Base-by-base conservation (phyloP, 257 asterid genomes). In the Solanum megistacrolobum region DNA sequence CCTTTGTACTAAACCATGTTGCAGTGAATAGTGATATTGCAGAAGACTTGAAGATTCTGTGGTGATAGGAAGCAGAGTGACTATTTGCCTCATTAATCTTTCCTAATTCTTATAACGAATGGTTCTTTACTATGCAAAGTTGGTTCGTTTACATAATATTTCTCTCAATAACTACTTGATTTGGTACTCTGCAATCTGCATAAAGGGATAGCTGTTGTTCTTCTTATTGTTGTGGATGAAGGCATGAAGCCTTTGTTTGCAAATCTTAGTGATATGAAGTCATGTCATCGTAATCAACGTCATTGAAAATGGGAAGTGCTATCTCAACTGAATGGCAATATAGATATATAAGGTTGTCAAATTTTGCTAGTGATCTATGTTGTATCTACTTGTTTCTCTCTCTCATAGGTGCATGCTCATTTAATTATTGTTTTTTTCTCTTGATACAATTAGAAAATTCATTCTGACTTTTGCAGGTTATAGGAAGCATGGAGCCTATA, bases 401-500 rank as follows among this genome's bases (percentile, higher is more conserved):
- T 81, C 38, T 79, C 65, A 5, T 81, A 27, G 66, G 85, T 41
- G 27, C 83, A n/a, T n/a, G 58, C 60, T 23, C 58, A 76, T 36
- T 21, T 38, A 76, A 39, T n/a, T 21, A 11, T 21, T 36, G 31
- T 36, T 21, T 4, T 41, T 78, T 46, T 81, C 85, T 46, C 85
- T 46, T 29, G 68, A 81, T 46, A 16, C 65, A 43, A 29, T 43
- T 81, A 14, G 36, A 81, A 46, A 79, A 81, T 55, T 2, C 16
- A 23, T 27, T 29, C 85, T 5, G 14, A 46, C 10, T 83, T 88
- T 46, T 62, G 83, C 92, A 92, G 97, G 90, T 84, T 87, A 94
- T 92, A 94, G 94, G 93, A 29, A 90, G 86, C 31, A 18, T 73
- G 78, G 93, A 89, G 88, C 85, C 89, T 41, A 79, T 34, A 5